phyloP scores from a whole-genome alignment of 2,329 filamentous ascomycete genomes.

The Microdochium paspali region DNA sequence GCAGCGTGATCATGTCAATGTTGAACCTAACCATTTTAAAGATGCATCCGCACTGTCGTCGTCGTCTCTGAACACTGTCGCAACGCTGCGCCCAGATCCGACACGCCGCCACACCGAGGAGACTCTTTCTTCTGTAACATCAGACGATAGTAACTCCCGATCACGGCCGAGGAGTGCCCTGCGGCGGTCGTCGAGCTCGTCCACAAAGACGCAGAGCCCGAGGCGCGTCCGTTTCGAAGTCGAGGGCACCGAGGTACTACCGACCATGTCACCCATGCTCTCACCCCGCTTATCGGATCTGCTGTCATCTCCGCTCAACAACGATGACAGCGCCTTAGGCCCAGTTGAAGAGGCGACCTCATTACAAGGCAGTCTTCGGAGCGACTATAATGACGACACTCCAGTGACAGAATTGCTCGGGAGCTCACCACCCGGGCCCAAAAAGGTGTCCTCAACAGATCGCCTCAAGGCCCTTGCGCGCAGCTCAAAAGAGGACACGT shows the following conservation, averaged over 20 bases:
- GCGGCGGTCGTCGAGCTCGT: slow-evolving; percentile 43
- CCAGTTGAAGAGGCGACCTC: not conserved
- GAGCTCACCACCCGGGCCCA: slow-evolving; percentile 29
- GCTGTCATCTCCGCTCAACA: slow-evolving; percentile 21
- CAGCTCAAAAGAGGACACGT: slow-evolving; percentile 38
- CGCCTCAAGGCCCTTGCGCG: slow-evolving; percentile 41
- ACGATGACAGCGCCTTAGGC: slow-evolving; percentile 12
- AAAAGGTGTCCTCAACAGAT: slow-evolving; percentile 47
- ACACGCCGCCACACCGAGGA: slow-evolving; percentile 34
- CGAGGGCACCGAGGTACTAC: slow-evolving; percentile 49
- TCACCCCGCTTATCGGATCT: slow-evolving; percentile 15
- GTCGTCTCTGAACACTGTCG: slow-evolving; percentile 7
- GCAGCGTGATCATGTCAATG: slow-evolving; percentile 1
- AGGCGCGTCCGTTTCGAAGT: slow-evolving; percentile 55
- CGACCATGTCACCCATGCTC: slow-evolving; percentile 44
- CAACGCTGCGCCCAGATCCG: slow-evolving; percentile 21
- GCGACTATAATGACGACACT: slow-evolving; percentile 27
- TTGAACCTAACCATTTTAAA: slow-evolving; percentile 12
- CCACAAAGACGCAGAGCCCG: slow-evolving; percentile 41
- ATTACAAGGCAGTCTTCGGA: slow-evolving; percentile 11
- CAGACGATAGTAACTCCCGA: slow-evolving; percentile 41
- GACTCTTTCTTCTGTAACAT: slow-evolving; percentile 39
- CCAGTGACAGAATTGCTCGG: slow-evolving; percentile 11
- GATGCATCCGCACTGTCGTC: slow-evolving; percentile 5
- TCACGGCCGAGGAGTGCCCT: slow-evolving; percentile 43